phyloP scores from a whole-genome alignment of 108 stramenopile species.

The Fragilaria crotonensis region DNA sequence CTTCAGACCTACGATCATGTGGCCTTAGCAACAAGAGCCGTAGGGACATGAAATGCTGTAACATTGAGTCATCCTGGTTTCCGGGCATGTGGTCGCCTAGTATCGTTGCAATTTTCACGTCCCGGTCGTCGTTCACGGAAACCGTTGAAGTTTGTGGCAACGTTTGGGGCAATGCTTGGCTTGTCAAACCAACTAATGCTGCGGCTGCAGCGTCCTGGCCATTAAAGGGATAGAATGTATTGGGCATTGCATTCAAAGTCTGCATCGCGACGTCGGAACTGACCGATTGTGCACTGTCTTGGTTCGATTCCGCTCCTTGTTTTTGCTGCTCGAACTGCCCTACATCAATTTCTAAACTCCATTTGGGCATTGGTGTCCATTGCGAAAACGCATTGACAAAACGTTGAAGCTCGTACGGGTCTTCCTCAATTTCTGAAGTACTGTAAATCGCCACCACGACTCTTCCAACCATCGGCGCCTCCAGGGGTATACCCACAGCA shows the following conservation, averaged over 20 bases:
- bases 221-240: too few species aligned
- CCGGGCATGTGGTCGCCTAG: conserved; percentile 58
- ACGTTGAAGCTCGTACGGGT: conserved; percentile 22
- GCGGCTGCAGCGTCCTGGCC: too few species aligned
- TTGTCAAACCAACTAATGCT: too few species aligned
- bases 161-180: too few species aligned
- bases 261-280: too few species aligned
- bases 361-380: conserved; percentile 52
- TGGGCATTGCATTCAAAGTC: too few species aligned
- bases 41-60: conserved; percentile 46
- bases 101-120: conserved; percentile 45
- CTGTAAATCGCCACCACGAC: conserved; percentile 67
- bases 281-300: too few species aligned
- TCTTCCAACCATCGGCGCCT: background rate
- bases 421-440: conserved; percentile 23
- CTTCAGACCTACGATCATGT: conserved; percentile 26
- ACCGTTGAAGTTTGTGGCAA: too few species aligned
- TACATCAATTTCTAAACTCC: conserved; percentile 60
- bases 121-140: conserved; percentile 22
- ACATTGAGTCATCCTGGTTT: conserved; percentile 4
- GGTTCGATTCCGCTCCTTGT: too few species aligned
- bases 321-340: conserved; percentile 6
- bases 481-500: conserved; percentile 5
- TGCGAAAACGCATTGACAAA: conserved; percentile 28
- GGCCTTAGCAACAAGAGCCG: conserved; percentile 59